Conservation (phyloP, 768 basidiomycete species). For the Rhodotorula diobovata region DNA sequence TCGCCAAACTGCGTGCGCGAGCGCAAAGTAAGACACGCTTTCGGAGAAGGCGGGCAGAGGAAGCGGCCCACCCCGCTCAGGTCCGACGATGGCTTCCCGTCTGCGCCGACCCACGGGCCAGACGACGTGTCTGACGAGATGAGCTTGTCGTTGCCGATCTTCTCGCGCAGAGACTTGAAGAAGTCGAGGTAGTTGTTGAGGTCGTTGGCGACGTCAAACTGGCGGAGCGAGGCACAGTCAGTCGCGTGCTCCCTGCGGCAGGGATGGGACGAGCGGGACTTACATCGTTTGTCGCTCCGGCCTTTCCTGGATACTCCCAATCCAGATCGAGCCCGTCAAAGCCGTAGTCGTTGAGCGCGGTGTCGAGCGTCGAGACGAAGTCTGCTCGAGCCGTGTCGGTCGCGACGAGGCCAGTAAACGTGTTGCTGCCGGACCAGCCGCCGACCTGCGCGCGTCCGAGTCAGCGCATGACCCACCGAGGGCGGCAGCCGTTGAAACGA, state of each 20-base stretch:
- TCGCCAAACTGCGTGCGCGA: not conserved
- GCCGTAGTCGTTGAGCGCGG: not conserved
- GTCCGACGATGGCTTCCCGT: slow-evolving; percentile 5
- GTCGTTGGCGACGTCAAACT: slow-evolving; percentile 25
- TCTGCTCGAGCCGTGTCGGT: not conserved
- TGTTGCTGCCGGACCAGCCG: not conserved
- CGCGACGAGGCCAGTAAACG: slow-evolving; percentile 4
- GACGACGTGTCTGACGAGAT: slow-evolving; percentile 11
- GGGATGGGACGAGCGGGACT: not conserved
- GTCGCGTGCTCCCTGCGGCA: too few relatives aligned
- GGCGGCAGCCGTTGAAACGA: too few relatives aligned
- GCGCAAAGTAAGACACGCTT: not conserved
- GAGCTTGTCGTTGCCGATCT: slow-evolving; percentile 24
- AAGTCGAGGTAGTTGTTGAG: slow-evolving; percentile 15
- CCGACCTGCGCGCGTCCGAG: not conserved
- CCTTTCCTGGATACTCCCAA: slow-evolving; percentile 12
- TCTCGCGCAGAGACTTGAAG: slow-evolving; percentile 7
- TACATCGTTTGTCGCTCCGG: not conserved
- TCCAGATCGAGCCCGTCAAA: slow-evolving; percentile 14
- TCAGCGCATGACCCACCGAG: too few relatives aligned
- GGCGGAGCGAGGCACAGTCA: not conserved
- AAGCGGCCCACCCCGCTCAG: not conserved
- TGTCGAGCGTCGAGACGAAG: slow-evolving; percentile 1
- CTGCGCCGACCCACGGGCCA: not conserved
- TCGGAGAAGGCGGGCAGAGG: not conserved